phyloP scores from a whole-genome alignment of 2,329 filamentous ascomycete species.

The Ramularia endophylla region DNA sequence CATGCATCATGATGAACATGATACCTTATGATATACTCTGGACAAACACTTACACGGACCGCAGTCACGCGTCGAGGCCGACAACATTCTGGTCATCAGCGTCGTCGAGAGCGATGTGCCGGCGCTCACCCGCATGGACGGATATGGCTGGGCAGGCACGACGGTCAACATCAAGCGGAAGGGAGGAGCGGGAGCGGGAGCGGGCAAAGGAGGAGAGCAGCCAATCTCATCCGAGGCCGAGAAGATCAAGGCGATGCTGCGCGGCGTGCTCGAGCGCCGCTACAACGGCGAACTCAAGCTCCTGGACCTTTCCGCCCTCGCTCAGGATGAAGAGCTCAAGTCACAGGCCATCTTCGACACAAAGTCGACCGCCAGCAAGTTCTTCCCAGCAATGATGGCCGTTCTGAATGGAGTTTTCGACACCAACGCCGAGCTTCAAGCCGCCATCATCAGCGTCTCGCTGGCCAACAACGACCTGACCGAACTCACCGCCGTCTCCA shows the following conservation, averaged over 20 bases:
- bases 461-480: slow-evolving; percentile 74
- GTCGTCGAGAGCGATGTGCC: slow-evolving; percentile 32
- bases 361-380: slow-evolving; percentile 69
- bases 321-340: slow-evolving; percentile 63
- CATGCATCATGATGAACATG: slow-evolving; percentile 26
- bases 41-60: neutral
- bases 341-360: slow-evolving; percentile 70
- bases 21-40: slow-evolving; percentile 14
- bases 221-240: slow-evolving; percentile 40
- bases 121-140: slow-evolving; percentile 35
- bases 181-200: slow-evolving; percentile 15
- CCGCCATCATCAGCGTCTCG: slow-evolving; percentile 75
- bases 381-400: slow-evolving; percentile 87
- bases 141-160: slow-evolving; percentile 35
- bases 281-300: slow-evolving; percentile 69
- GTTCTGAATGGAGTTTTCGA: slow-evolving; percentile 76
- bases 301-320: slow-evolving; percentile 74
- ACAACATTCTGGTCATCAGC: slow-evolving; percentile 31
- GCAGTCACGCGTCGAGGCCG: slow-evolving; percentile 29
- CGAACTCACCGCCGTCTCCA: slow-evolving; percentile 65
- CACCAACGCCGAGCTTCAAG: slow-evolving; percentile 62
- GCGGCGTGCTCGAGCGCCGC: slow-evolving; percentile 64
- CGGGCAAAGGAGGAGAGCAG: neutral
- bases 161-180: slow-evolving; percentile 33
- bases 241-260: slow-evolving; percentile 57